These are phyloP conservation scores for Talaromyces liani DNA, from an alignment of 495 filamentous ascomycete genomes.

Conservation along the genomic window DNA sequence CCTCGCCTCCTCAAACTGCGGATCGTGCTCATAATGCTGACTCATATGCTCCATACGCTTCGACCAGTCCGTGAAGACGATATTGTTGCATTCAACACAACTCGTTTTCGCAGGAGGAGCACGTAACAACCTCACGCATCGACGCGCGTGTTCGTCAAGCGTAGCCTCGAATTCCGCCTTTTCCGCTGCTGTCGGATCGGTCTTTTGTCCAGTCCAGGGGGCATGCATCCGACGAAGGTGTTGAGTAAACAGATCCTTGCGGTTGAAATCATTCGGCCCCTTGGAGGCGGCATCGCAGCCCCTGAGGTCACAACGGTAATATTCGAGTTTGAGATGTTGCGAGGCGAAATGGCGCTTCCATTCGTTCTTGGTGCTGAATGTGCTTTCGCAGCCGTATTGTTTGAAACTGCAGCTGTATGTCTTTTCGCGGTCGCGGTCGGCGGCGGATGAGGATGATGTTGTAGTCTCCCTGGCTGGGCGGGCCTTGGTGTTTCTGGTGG, in stretches of 20 bases:
- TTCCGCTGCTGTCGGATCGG: conserved; percentile 28
- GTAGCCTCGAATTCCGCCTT: conserved; percentile 30
- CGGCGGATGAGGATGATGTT: conserved; percentile 9
- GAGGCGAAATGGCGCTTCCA: conserved; percentile 88
- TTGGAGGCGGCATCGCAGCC: conserved; percentile 39
- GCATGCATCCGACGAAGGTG: conserved; percentile 91
- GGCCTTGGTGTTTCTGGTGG: background rate
- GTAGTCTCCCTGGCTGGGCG: background rate
- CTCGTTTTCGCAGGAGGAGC: conserved; percentile 50
- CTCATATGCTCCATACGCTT: conserved; percentile 87
- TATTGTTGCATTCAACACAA: conserved; percentile 60
- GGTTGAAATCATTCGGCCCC: conserved; percentile 66
- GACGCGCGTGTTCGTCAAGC: conserved; percentile 42
- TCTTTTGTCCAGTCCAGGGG: conserved; percentile 31
- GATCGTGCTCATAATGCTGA: conserved; percentile 60
- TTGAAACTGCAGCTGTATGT: conserved; percentile 77
- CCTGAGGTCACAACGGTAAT: conserved; percentile 73
- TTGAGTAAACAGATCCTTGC: conserved; percentile 89
- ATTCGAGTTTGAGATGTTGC: conserved; percentile 71
- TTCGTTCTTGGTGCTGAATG: conserved; percentile 89
- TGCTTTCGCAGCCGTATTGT: conserved; percentile 75
- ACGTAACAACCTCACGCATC: conserved; percentile 55
- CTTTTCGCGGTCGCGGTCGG: conserved; percentile 32
- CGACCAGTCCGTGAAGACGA: conserved; percentile 70
- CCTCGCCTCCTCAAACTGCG: conserved; percentile 24